phyloP scores from a whole-genome alignment of 768 basidiomycete species.

The Tulasnella sp. region DNA sequence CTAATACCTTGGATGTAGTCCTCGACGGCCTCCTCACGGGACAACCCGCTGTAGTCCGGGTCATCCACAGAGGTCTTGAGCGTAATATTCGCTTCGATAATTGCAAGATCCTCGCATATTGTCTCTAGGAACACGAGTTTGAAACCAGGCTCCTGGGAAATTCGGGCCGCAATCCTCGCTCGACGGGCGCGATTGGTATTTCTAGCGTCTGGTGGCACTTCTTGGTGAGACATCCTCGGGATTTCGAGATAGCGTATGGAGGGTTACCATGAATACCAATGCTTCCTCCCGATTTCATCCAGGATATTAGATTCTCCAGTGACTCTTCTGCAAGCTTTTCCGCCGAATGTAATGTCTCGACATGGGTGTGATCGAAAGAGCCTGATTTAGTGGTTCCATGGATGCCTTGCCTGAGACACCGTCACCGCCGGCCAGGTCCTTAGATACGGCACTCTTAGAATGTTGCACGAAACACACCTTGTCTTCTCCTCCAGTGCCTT shows the following conservation, averaged over 20 bases:
- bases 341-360: slow-evolving; percentile 70
- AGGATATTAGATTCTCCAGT: slow-evolving; percentile 90
- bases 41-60: slow-evolving; percentile 93
- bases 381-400: slow-evolving; percentile 88
- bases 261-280: slow-evolving; percentile 89
- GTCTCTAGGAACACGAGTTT: slow-evolving; percentile 93
- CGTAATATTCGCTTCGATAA: slow-evolving; percentile 94
- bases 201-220: slow-evolving; percentile 73
- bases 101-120: slow-evolving; percentile 87
- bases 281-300: slow-evolving; percentile 94
- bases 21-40: slow-evolving; percentile 77
- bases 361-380: slow-evolving; percentile 88
- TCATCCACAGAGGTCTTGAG: slow-evolving; percentile 97
- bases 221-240: not conserved
- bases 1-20: slow-evolving; percentile 91
- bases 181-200: slow-evolving; percentile 85
- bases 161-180: slow-evolving; percentile 79
- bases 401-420: slow-evolving; percentile 63
- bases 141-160: slow-evolving; percentile 72
- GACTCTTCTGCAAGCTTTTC: slow-evolving; percentile 89
- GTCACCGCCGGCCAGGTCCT: not conserved
- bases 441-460: not conserved
- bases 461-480: slow-evolving; percentile 52
- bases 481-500: slow-evolving; percentile 73
- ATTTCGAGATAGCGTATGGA: not conserved